Evolutionary conservation across 2,329 filamentous ascomycete genomes (phyloP).

Genomic region (Trichophyton simii): DNA sequence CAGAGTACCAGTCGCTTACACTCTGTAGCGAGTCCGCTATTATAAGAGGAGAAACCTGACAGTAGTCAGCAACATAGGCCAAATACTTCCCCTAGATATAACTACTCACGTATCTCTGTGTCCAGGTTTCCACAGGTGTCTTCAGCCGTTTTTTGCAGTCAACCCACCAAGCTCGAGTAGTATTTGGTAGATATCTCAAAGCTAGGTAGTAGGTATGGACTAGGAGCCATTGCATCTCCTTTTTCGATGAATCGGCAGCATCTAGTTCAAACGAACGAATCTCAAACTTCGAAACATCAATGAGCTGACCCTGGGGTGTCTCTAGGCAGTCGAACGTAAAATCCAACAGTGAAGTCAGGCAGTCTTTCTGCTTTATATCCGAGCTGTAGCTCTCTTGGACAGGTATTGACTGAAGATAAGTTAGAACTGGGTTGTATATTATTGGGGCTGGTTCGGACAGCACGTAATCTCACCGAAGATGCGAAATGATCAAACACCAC

Average conservation of each 20-base stretch:
- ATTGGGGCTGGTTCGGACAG: no score
- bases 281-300: slow-evolving; percentile 60
- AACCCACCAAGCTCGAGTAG: slow-evolving; percentile 76
- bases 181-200: slow-evolving; percentile 61
- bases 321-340: slow-evolving; percentile 79
- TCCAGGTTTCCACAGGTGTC: slow-evolving; percentile 71
- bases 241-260: slow-evolving; percentile 54
- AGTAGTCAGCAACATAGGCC: background rate
- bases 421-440: no score
- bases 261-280: slow-evolving; percentile 48
- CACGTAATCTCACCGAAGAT: slow-evolving; percentile 41
- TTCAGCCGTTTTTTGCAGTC: slow-evolving; percentile 68
- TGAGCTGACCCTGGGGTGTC: slow-evolving; percentile 57
- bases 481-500: slow-evolving; percentile 77
- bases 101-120: slow-evolving; percentile 64
- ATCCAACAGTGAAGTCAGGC: slow-evolving; percentile 56
- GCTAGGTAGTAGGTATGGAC: slow-evolving; percentile 75
- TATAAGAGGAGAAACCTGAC: slow-evolving; percentile 32
- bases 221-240: slow-evolving; percentile 69
- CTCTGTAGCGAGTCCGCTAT: slow-evolving; percentile 28
- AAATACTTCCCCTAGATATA: background rate
- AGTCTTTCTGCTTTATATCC: slow-evolving; percentile 61
- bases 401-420: slow-evolving; percentile 49
- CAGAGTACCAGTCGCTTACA: slow-evolving; percentile 31
- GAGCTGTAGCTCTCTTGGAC: slow-evolving; percentile 71